Evolutionary conservation across 1,284 basidiomycete genomes (phyloP).

Genomic region (Microbotryum saponariae): DNA sequence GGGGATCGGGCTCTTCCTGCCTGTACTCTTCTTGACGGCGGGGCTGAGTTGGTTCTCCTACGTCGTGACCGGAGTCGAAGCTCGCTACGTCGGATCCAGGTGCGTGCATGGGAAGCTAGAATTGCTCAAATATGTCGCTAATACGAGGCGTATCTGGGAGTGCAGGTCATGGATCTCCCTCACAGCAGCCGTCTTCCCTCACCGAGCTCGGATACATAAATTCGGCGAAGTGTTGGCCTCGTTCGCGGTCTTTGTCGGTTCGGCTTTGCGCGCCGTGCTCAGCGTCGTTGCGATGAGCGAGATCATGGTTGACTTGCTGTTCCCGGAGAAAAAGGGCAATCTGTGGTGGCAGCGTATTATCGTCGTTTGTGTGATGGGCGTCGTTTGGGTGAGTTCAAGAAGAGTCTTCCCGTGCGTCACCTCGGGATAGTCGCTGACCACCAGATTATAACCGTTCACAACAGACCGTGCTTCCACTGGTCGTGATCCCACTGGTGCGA

Average conservation of each 20-base stretch:
- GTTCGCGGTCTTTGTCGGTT: conserved; percentile 13
- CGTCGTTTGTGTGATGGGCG: conserved; percentile 15
- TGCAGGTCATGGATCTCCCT: conserved; percentile 33
- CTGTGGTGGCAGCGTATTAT: conserved; percentile 18
- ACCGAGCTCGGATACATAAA: conserved; percentile 27
- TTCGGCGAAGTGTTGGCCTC: conserved; percentile 27
- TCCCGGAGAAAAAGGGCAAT: conserved; percentile 15
- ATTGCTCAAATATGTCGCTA: background rate
- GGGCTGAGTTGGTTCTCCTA: conserved; percentile 34
- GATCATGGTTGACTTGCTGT: conserved; percentile 26
- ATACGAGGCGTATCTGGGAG: no score
- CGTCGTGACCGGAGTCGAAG: conserved; percentile 32
- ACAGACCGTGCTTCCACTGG: conserved; percentile 20
- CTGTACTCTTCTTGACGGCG: conserved; percentile 31
- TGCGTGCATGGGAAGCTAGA: background rate
- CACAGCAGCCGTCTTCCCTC: conserved; percentile 35
- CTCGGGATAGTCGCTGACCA: background rate
- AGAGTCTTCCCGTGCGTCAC: background rate
- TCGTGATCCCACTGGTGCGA: conserved; percentile 13
- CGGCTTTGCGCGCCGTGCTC: conserved; percentile 15
- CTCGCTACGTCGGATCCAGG: conserved; percentile 36
- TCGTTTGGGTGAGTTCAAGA: conserved; percentile 16
- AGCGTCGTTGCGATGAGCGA: conserved; percentile 20
- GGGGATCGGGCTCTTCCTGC: conserved; percentile 33
- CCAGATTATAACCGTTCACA: background rate